Conservation (phyloP, 768 basidiomycete species). For the Neoboletus brunneissimus region DNA sequence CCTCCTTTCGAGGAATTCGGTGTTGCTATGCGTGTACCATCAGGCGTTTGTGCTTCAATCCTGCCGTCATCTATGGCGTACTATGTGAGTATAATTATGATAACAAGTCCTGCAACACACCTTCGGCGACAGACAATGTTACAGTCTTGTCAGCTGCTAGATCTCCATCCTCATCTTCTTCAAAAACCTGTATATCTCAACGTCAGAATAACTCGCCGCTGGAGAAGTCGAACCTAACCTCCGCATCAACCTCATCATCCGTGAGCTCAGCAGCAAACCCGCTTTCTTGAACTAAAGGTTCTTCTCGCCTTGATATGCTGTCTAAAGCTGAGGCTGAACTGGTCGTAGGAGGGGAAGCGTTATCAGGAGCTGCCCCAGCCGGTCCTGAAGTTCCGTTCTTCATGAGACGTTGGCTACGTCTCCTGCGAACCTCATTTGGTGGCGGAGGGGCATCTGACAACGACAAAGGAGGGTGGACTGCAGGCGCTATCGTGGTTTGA, state of each 20-base stretch:
- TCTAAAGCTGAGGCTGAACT: constrained; percentile 30
- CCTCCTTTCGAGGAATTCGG: constrained; percentile 61
- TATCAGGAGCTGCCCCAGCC: constrained; percentile 11
- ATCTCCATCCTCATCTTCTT: constrained; percentile 82
- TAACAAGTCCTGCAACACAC: constrained; percentile 36
- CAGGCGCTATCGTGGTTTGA: constrained; percentile 28
- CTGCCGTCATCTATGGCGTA: constrained; percentile 72
- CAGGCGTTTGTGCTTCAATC: constrained; percentile 94
- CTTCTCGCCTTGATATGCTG: constrained; percentile 34
- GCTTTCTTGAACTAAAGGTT: constrained; percentile 56
- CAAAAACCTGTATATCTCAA: constrained; percentile 55
- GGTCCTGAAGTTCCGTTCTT: constrained; percentile 43
- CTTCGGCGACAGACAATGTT: constrained; percentile 77
- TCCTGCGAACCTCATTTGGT: constrained; percentile 49
- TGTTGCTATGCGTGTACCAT: constrained; percentile 91
- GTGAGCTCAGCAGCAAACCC: constrained; percentile 74
- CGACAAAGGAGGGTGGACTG: constrained; percentile 30
- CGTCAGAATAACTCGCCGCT: constrained; percentile 12
- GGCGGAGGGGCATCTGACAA: constrained; percentile 36
- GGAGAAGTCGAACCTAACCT: constrained; percentile 35
- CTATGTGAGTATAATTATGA: constrained; percentile 6
- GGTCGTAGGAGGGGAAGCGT: constrained; percentile 19
- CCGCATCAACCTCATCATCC: constrained; percentile 83
- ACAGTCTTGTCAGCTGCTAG: constrained; percentile 79
- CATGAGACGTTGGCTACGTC: constrained; percentile 81